Conservation (phyloP, 169 alveolate genomes). For the Eimeria acervulina region DNA sequence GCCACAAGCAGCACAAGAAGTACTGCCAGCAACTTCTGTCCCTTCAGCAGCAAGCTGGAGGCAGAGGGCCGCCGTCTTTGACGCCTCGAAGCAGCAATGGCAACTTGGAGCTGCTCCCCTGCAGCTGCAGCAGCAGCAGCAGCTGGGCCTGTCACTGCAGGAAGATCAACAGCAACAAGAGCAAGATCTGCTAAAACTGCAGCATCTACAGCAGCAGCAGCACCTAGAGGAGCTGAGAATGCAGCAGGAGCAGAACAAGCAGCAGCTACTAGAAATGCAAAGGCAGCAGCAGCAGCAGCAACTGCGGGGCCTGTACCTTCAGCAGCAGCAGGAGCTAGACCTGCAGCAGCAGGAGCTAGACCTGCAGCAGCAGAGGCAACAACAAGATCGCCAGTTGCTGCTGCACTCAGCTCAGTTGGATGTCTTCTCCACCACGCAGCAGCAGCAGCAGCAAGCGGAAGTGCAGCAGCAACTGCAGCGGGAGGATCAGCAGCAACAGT, state of each 20-base stretch:
- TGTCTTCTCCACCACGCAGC: no score
- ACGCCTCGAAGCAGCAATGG: background rate
- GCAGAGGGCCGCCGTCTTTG: background rate
- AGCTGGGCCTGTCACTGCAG: background rate
- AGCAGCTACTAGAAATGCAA: background rate
- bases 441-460: background rate
- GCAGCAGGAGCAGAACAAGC: background rate
- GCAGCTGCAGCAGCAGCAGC: slow-evolving; percentile 1
- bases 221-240: background rate
- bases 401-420: no score
- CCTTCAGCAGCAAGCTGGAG: background rate
- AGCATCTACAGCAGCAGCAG: background rate
- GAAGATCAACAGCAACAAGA: background rate
- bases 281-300: background rate
- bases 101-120: background rate
- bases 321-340: background rate
- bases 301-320: background rate
- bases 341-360: background rate
- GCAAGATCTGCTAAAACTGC: background rate
- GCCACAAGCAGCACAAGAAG: background rate
- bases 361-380: background rate
- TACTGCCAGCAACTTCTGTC: background rate
- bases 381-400: background rate
- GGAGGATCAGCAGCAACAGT: background rate
- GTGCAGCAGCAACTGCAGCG: background rate